A percentile compares a stretch with the other conserved stretches of the same genome.
phyloP scores from a whole-genome alignment of 768 basidiomycete genomes.

The Suillus hirtellus region DNA sequence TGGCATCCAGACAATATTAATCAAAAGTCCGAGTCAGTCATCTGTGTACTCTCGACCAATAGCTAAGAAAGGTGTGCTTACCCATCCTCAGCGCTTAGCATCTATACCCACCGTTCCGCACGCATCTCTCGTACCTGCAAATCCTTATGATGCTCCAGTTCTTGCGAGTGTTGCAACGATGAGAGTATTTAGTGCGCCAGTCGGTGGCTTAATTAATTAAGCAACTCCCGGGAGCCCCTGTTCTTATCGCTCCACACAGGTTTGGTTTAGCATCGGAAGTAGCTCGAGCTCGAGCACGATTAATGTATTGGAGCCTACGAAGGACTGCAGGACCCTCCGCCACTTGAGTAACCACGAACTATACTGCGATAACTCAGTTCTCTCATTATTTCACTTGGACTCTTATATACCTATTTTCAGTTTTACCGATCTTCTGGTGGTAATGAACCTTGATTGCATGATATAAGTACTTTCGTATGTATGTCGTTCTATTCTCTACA shows the following conservation, averaged over 20 bases:
- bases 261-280: conserved; percentile 10
- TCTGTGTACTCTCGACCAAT: not conserved
- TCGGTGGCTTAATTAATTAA: conserved; percentile 45
- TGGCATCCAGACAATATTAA: not conserved
- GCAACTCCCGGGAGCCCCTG: not conserved
- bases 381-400: not conserved
- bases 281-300: conserved; percentile 12
- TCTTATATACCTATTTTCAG: not conserved
- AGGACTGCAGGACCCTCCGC: conserved; percentile 11
- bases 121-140: not conserved
- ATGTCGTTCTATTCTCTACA: not conserved
- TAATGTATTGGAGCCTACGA: conserved; percentile 3
- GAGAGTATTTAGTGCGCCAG: conserved; percentile 77
- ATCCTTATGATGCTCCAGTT: not conserved
- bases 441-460: not conserved
- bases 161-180: not conserved
- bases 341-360: not conserved
- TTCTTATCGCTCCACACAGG: conserved; percentile 7
- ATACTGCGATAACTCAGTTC: not conserved
- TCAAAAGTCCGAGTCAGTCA: no score
- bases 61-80: no score
- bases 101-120: conserved; percentile 5
- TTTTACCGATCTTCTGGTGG: not conserved
- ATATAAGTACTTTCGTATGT: not conserved
- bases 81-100: not conserved